These are phyloP conservation scores for Chlorophyllum brunneum DNA, from an alignment of 768 basidiomycete genomes.

Conservation along the genomic window DNA sequence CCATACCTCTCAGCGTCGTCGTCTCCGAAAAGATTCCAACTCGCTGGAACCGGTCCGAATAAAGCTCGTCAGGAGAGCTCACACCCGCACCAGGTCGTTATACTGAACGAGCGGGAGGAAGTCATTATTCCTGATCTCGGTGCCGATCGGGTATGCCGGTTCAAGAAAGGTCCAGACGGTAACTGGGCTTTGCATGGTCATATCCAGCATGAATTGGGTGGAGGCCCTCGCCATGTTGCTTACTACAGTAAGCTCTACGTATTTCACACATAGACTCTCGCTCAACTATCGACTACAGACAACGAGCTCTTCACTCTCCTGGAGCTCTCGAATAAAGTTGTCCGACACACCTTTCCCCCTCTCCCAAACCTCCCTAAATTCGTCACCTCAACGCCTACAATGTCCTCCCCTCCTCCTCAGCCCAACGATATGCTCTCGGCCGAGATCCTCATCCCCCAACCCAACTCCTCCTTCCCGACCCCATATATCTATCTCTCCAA, in stretches of 20 bases:
- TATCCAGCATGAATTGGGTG: conserved; percentile 48
- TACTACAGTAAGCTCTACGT: conserved; percentile 45
- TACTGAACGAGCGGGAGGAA: conserved; percentile 47
- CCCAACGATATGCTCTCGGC: conserved; percentile 58
- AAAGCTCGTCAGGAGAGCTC: conserved; percentile 61
- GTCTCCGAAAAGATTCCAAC: conserved; percentile 31
- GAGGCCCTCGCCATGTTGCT: conserved; percentile 70
- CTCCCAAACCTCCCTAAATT: conserved; percentile 37
- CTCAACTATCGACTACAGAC: conserved; percentile 32
- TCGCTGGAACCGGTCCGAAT: conserved; percentile 61
- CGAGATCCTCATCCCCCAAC: conserved; percentile 60
- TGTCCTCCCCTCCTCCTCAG: conserved; percentile 39
- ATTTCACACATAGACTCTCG: neutral
- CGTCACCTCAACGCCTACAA: conserved; percentile 43
- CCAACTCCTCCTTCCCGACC: conserved; percentile 46
- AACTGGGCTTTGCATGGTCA: conserved; percentile 48
- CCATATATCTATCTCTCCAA: conserved; percentile 73
- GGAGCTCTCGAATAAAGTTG: conserved; percentile 59
- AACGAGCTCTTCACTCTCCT: conserved; percentile 61
- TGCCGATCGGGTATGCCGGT: conserved; percentile 60
- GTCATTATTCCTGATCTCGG: conserved; percentile 77
- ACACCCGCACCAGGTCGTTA: conserved; percentile 73
- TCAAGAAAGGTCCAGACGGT: conserved; percentile 39
- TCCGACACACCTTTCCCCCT: conserved; percentile 49
- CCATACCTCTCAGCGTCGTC: conserved; percentile 37